Conservation (phyloP, 805 yeast species). For the Teunomyces kruisii region DNA sequence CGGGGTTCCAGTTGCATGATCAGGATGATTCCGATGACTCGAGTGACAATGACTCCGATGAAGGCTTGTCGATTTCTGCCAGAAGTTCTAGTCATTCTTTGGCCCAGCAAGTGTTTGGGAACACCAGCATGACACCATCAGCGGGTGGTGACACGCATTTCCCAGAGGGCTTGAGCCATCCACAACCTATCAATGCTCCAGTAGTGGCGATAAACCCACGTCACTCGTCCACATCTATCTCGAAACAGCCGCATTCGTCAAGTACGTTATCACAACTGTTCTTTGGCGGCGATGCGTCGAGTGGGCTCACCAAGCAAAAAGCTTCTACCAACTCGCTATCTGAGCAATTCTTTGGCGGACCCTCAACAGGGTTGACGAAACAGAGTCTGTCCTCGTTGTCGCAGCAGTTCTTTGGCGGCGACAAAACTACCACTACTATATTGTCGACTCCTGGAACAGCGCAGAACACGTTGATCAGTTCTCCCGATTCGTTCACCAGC, state of each 20-base stretch:
- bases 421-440: neutral
- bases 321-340: constrained; percentile 16
- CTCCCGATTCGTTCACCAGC: constrained; percentile 8
- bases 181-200: constrained; percentile 26
- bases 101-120: constrained; percentile 41
- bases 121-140: constrained; percentile 14
- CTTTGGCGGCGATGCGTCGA: constrained; percentile 23
- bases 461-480: constrained; percentile 2
- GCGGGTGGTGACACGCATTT: constrained; percentile 16
- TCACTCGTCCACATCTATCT: constrained; percentile 33
- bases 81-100: constrained; percentile 42
- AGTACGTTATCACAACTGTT: constrained; percentile 40
- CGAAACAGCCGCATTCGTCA: constrained; percentile 44
- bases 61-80: constrained; percentile 37
- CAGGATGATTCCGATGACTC: constrained; percentile 7
- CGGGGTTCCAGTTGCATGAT: constrained; percentile 15
- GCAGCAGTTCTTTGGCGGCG: neutral
- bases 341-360: constrained; percentile 19
- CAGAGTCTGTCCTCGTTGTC: neutral
- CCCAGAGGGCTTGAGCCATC: constrained; percentile 18
- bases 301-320: constrained; percentile 9
- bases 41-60: constrained; percentile 25
- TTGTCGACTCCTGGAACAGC: neutral
- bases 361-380: neutral
- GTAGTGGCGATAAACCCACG: constrained; percentile 32